Conservation (phyloP, 2,329 filamentous ascomycete genomes). For the Lizonia empirigonia region DNA sequence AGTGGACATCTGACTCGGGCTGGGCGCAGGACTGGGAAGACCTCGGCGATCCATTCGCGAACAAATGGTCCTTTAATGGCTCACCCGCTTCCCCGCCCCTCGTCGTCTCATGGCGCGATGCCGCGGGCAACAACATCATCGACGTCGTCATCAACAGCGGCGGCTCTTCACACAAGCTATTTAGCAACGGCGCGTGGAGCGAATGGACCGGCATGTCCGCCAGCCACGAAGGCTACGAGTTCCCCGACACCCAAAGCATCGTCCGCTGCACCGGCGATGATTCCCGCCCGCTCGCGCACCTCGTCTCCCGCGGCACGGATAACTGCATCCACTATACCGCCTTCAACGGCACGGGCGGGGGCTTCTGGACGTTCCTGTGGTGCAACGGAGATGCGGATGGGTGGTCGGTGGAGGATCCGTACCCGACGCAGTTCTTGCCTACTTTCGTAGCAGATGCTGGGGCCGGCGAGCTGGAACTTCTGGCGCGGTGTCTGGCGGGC, state of each 20-base stretch:
- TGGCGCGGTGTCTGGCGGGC: background rate
- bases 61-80: background rate
- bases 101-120: slow-evolving; percentile 1
- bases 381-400: background rate
- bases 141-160: slow-evolving; percentile 6
- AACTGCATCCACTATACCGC: slow-evolving; percentile 14
- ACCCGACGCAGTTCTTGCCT: background rate
- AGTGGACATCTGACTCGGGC: background rate
- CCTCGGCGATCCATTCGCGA: background rate
- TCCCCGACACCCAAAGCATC: slow-evolving; percentile 17
- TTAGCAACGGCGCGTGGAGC: slow-evolving; percentile 13
- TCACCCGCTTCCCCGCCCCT: background rate
- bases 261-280: slow-evolving; percentile 4
- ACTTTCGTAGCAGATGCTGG: slow-evolving; percentile 1
- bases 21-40: slow-evolving; percentile 3
- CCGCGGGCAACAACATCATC: slow-evolving; percentile 2
- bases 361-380: slow-evolving; percentile 1
- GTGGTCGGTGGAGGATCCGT: background rate
- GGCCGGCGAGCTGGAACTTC: background rate
- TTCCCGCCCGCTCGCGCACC: slow-evolving; percentile 8
- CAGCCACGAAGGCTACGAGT: slow-evolving; percentile 16
- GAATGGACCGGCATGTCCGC: slow-evolving; percentile 10
- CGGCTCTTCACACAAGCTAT: slow-evolving; percentile 7
- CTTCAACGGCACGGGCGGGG: slow-evolving; percentile 15
- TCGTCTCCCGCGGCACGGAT: slow-evolving; percentile 13